Base-by-base conservation (phyloP, 2,329 filamentous ascomycete species). In the Ophiostoma montium region DNA sequence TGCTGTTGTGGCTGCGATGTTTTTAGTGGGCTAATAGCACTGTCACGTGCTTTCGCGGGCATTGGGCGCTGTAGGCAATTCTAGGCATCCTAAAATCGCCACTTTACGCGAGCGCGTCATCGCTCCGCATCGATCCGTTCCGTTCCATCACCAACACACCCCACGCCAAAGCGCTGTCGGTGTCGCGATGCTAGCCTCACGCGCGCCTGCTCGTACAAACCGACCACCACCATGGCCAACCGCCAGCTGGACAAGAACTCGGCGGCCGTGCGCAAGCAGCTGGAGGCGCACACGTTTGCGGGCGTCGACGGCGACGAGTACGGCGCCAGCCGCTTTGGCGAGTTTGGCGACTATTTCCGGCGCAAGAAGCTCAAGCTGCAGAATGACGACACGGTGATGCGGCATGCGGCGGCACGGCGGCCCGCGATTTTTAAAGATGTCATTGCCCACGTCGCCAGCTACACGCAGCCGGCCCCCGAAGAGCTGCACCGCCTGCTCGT, bases 351-450 rank as follows among this genome's bases (percentile, higher is more conserved):
- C 60, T 98, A 96, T 64, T 94, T 95, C 62, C 76, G 89, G 46
- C 82, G 89, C 50, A 98, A 98, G 70, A 95, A 94, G 71, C 80
- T 95, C 64, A 98, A 98, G 62, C 74, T 98, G 3, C 92, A 96
- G 64, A 98, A 98, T 60, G 76, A 92, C 30, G 92, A 98, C 65
- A 81, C 80, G 9, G 78, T 94, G 48, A 70, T 94, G 41, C 81
- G 90, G 51, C 75, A 83, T 31, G 70, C 77, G 4, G 76, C 80
- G 1, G 65, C 23, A 27, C 23, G 5, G 69, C 0, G 86, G 84
- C 55, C 86, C 88, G 10, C 79, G 78, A 87, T 98, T 47, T 98
- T 98, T 71, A 86, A 83, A 57, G 88, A 87, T 1, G 75, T 96
- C 9, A 88, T 95, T 12, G 87, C 83, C 10, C 86, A 95, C 65